phyloP scores from a whole-genome alignment of 257 asterid genomes.

The Parsonsia alboflavescens region DNA sequence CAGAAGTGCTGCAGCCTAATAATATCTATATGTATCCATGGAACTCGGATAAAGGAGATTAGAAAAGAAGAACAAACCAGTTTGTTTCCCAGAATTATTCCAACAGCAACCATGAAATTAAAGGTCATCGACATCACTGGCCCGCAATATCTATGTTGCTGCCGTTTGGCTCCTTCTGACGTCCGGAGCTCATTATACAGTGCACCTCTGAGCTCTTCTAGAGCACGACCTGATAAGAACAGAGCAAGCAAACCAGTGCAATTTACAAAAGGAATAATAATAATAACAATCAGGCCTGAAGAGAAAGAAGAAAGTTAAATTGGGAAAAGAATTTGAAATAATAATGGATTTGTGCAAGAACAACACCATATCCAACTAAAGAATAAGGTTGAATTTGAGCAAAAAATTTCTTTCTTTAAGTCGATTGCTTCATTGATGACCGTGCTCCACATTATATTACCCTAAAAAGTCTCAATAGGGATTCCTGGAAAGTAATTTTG shows the following conservation, averaged over 20 bases:
- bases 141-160: constrained; percentile 67
- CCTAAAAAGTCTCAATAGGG: not conserved
- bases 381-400: not conserved
- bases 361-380: not conserved
- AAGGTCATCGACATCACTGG: constrained; percentile 71
- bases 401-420: not conserved
- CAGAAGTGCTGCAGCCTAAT: not conserved
- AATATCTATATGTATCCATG: not conserved
- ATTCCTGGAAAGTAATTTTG: not conserved
- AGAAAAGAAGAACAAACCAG: constrained; percentile 37
- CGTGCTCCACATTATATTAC: not conserved
- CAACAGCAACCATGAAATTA: constrained; percentile 81
- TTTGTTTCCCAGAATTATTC: constrained; percentile 78
- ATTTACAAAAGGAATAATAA: not conserved
- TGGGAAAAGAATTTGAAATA: not conserved
- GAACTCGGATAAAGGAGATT: not conserved
- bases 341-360: not conserved
- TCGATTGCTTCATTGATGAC: not conserved
- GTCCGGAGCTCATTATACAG: constrained; percentile 67
- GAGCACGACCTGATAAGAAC: constrained; percentile 47
- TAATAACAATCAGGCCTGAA: not conserved
- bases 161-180: constrained; percentile 81
- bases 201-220: constrained; percentile 80
- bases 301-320: not conserved
- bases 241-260: not conserved